Evolutionary conservation across 2,329 filamentous ascomycete species (phyloP), one percentile per base, ranked within the genome.

Genomic region (Nigrospora oryzae): DNA sequence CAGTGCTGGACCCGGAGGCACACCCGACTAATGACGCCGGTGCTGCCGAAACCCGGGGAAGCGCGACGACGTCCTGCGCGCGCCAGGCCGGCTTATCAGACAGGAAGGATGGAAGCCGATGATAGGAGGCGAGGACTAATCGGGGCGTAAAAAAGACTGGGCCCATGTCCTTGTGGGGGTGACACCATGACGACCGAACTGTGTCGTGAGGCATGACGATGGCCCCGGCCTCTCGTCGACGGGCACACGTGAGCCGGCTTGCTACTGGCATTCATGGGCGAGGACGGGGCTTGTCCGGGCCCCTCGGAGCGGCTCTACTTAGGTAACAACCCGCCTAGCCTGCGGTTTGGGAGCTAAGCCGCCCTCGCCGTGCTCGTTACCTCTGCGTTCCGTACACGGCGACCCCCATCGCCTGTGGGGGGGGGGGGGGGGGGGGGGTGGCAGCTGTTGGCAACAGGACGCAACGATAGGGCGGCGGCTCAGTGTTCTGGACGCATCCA

Each of bases 11-110:
- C 12, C 33, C 15, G 28, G 33, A 46, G 28, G 36, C 28, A 36
- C 32, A 17, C 19, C 35, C 40, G 32, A 23, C 32, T 36, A 19
- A 42, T 39, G 36, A 38, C 45, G 45, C 36, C 36, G 45, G 32
- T 36, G 36, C 45, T 33, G 40, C 40, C 40, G 40, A 42, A 45
- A 42, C 19, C 40, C 40, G 33, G 40, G 15, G 40, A 32, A 34
- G 32, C 13, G 36, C 33, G 17, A 42, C 19, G 16, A 42, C 19
- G 16, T 14, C 28, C 5, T 28, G 4, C 23, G 23, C 23, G 8
- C 5, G 5, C 23, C 23, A 5, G 23, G 5, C 23, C 23, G 23
- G 23, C 23, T 28, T 28, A 28, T 28, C 23, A 28, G 23, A 28
- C 23, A 10, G 23, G 23, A 28, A 23, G 30, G 33, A 23, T n/a